Percentiles rank a stretch among this genome's conserved stretches.
Evolutionary conservation across 371 early-diverging fungal species (phyloP).

Genomic region (Rhizopus arrhizus): DNA sequence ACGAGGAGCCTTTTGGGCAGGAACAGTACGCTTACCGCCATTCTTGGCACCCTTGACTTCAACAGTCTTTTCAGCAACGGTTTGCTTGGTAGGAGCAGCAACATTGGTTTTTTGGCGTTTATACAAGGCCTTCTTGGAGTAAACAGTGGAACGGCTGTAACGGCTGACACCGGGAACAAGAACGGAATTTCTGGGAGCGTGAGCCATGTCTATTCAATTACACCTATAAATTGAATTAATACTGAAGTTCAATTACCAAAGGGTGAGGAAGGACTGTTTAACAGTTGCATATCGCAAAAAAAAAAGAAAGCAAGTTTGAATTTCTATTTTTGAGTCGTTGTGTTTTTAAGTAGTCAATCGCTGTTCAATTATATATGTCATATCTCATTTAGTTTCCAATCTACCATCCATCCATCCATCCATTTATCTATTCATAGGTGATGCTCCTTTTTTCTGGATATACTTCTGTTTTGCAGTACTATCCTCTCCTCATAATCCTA

Average conservation of each 20-base stretch:
- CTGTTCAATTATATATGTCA: background rate
- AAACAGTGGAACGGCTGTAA: slow-evolving; percentile 70
- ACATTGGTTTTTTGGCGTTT: slow-evolving; percentile 70
- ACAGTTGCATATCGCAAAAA: background rate
- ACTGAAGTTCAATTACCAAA: background rate
- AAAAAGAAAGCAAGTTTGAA: background rate
- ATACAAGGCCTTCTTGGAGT: slow-evolving; percentile 80
- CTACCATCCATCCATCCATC: slow-evolving; percentile 11
- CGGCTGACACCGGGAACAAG: slow-evolving; percentile 81
- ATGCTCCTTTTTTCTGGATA: background rate
- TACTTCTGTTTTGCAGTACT: background rate
- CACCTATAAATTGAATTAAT: slow-evolving; percentile 5
- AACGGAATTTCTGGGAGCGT: slow-evolving; percentile 69
- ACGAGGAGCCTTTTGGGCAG: slow-evolving; percentile 70
- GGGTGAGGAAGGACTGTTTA: background rate
- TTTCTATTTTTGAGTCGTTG: background rate
- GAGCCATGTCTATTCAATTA: slow-evolving; percentile 17
- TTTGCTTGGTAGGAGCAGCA: slow-evolving; percentile 50
- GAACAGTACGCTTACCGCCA: slow-evolving; percentile 74
- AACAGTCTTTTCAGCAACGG: slow-evolving; percentile 67
- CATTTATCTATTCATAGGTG: background rate
- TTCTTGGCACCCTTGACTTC: slow-evolving; percentile 79
- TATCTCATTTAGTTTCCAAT: background rate
- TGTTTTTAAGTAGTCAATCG: background rate
- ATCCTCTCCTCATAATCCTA: background rate